phyloP scores from a whole-genome alignment of 1,284 basidiomycete species.

The Anthracocystis panici-leucophaei region DNA sequence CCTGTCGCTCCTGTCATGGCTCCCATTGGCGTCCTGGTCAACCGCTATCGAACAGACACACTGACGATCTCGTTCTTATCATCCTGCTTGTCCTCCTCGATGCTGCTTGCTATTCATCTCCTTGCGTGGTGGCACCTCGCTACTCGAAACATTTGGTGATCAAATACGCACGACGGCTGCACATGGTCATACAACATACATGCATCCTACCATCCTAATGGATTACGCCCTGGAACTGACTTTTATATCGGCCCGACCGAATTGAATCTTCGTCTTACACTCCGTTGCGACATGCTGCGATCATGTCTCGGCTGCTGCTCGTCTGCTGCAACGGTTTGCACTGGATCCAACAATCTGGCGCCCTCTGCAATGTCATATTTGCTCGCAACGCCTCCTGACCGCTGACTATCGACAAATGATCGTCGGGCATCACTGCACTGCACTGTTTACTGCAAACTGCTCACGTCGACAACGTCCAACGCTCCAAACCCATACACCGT shows the following conservation, averaged over 20 bases:
- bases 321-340: neutral
- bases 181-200: neutral
- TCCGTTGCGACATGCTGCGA: neutral
- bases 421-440: neutral
- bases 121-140: too few species aligned
- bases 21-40: neutral
- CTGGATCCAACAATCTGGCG: neutral
- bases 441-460: neutral
- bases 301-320: neutral
- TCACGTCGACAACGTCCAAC: neutral
- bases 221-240: neutral
- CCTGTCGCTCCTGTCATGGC: neutral
- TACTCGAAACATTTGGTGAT: neutral
- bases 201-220: neutral
- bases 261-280: neutral
- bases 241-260: neutral
- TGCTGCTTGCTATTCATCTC: neutral
- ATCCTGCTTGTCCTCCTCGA: neutral
- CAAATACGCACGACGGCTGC: neutral
- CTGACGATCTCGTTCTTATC: conserved; percentile 4
- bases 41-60: conserved; percentile 1
- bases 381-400: neutral
- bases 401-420: neutral
- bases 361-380: neutral
- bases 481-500: neutral